Base-by-base conservation (phyloP, 306 rosid species). In the Quercus gilva region DNA sequence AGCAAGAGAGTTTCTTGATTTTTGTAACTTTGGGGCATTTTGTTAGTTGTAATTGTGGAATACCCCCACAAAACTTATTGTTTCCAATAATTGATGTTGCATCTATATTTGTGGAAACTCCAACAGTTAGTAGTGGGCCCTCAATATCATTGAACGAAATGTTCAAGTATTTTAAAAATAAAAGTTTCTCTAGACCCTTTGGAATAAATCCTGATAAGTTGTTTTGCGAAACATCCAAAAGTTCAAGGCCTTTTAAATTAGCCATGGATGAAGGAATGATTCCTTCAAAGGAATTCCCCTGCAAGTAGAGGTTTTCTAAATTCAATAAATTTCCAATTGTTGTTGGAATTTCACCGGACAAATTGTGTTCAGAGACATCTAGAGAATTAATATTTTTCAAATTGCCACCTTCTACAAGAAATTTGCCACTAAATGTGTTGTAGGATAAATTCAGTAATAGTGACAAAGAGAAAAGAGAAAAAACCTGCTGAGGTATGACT, bases 181-280 rank as follows among this genome's bases (percentile, higher is more conserved):
- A 13, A 41, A 87, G 29, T 2, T 80, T 72, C 3, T 85, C 69
- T 1, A 87, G 2, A 41, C 2, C 76, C n/a, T 56, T 5, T 14
- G 87, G 89, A 79, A 87, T 85, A 13, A 78, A 1, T 23, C 90
- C 85, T 1, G 75, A 71, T 55, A 89, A 76, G 12, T 19, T 31
- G 68, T 84, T 87, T 37, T 6, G 15, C 5, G 85, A 85, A 4
- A 87, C 19, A 53, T 87, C 88, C 71, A 89, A 73, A 51, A 2
- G 0, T 49, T 1, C 65, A 67, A 85, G 78, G 69, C 82, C 81
- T 69, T 35, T 87, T 37, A 82, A 31, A 55, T 80, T 76, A 74
- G 74, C 84, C 51, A 87, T 51, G 18, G 83, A 52, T 14, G 88
- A 72, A 58, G 93, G 93, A 35, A 87, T 57, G 35, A 0, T 77